Base-by-base conservation (phyloP, 768 basidiomycete genomes). In the Lentinula sp. region DNA sequence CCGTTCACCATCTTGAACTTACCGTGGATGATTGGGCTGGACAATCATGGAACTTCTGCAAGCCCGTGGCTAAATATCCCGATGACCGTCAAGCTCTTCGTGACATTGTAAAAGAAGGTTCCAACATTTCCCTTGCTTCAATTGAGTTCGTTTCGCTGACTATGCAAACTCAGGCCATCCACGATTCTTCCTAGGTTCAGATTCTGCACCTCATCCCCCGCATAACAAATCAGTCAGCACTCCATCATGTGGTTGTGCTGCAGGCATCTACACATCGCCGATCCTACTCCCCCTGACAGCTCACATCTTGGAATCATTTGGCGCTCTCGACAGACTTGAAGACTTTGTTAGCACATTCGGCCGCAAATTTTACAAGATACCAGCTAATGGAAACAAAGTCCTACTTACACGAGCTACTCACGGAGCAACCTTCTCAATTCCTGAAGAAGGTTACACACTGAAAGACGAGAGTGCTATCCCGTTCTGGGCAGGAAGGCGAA, bases 1-100 rank as follows among this genome's bases (percentile, higher is more conserved):
- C 97, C 1, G 91, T 95, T 1, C 97, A 99, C 73, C 97, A 99
- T 71, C 84, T 99, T 49, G 86, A 84, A 32, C 80, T 99, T 53
- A 97, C 92, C 5, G 93, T 98, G 3, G 96, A 99, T 73, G 91
- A 95, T 66, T 98, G 95, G 87, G 95, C 95, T 1, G 93, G 95
- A 1, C 94, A 98, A 72, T 84, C 92, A 2, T 94, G 91, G 83
- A 84, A 96, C 69, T 99, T 90, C 75, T 98, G 97, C 80, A 99
- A 98, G 73, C 97, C 97, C 0, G 90, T 99, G 21, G 95, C 97
- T 11, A 99, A 99, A 74, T 95, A 85, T 71, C 96, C 96, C 1
- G 88, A 90, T 65, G 97, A 99, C 71, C 82, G 96, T 15, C 73
- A 84, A 67, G 94, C 96, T 13, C 74, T 99, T 61, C 83, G 84